Evolutionary conservation across 2,329 filamentous ascomycete genomes (phyloP), one percentile per base, ranked within the genome.

Genomic region (Tolypocladium amazonense): DNA sequence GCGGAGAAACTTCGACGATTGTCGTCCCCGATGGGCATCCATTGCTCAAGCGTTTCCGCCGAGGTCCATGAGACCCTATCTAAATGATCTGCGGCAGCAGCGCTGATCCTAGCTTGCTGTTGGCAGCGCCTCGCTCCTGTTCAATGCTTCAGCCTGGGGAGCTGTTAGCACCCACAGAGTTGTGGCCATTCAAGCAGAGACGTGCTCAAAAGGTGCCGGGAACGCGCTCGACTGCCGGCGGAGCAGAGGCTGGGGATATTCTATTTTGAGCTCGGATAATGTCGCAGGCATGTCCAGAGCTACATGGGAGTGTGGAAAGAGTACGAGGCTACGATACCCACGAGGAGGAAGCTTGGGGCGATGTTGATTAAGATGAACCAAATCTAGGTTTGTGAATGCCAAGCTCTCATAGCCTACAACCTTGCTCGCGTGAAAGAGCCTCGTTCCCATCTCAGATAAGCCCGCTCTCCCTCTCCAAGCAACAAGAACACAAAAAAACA

Each of bases 291-390:
- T 30, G 1, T 9, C n/a, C 30, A 35, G 50, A 37, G 50, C 14
- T 53, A 7, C 20, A 11, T 15, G 30, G 30, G 20, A 23, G 50
- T 9, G 18, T 20, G 25, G 27, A 23, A n/a, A 18, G 33, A 54
- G 55, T 4, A 41, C 27, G n/a, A 27, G 27, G 30, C 41, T 23
- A 58, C 56, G 56, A 60, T 60, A 60, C 59, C 62, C 59, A 61
- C 23, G 61, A 59, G 50, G 52, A 56, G 62, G 47, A 53, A 59
- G 50, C 25, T 56, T 56, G 59, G 58, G 30, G 59, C 56, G 38
- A 57, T 60, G 52, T 60, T 57, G 56, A 60, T 58, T 54, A 55
- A 61, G 20, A 61, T 59, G 59, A 61, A 58, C 37, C 58, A 60
- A 56, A 60, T 58, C 57, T 58, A 58, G 54, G 59, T 58, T 45